These are phyloP conservation scores for Lentinula lateritia DNA, from an alignment of 768 basidiomycete genomes.

Conservation along the genomic window DNA sequence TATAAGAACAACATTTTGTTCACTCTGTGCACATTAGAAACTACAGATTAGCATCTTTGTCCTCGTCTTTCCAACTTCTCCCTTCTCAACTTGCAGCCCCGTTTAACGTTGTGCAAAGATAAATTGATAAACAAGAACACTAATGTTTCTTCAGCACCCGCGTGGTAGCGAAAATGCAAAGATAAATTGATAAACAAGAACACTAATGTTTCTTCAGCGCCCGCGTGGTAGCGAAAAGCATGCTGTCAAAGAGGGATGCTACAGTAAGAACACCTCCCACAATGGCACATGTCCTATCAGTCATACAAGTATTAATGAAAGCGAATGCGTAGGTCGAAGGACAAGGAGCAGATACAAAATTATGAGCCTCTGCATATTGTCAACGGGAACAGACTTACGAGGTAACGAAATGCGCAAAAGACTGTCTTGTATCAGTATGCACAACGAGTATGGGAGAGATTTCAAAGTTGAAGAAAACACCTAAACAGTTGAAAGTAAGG, in stretches of 20 bases:
- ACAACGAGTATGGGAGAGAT: slow-evolving; percentile 95
- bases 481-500: slow-evolving; percentile 19
- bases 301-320: not conserved
- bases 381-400: slow-evolving; percentile 54
- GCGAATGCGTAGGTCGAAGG: not conserved
- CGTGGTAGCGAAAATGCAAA: slow-evolving; percentile 68
- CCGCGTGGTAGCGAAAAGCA: slow-evolving; percentile 81
- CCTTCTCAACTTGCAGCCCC: no score
- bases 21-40: no score
- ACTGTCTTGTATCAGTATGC: slow-evolving; percentile 86
- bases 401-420: slow-evolving; percentile 96
- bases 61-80: no score
- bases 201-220: slow-evolving; percentile 53
- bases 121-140: not conserved
- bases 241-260: slow-evolving; percentile 83
- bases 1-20: no score
- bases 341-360: no score
- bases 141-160: slow-evolving; percentile 60
- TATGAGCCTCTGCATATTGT: no score
- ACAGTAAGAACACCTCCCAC: slow-evolving; percentile 96
- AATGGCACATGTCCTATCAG: slow-evolving; percentile 85
- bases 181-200: not conserved
- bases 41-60: no score
- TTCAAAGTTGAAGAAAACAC: slow-evolving; percentile 90
- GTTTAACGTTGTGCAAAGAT: no score